A percentile compares a stretch with the other conserved stretches of the same genome.
Conservation (phyloP, 169 alveolate genomes). For the Ichthyophthirius multifiliis region DNA sequence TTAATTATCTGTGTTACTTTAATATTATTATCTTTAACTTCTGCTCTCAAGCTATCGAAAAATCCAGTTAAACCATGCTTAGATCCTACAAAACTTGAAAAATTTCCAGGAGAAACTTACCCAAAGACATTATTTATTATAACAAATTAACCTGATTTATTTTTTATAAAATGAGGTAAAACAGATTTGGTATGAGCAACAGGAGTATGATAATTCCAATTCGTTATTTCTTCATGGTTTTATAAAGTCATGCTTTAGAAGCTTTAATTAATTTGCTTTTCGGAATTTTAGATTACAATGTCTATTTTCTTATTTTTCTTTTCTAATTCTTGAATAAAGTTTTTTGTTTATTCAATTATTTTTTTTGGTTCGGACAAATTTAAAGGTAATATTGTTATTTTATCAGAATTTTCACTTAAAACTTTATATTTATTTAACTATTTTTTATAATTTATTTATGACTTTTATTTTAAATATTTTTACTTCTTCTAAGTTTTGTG, state of each 20-base stretch:
- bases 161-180: not conserved
- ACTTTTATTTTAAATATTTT: too few species aligned
- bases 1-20: too few species aligned
- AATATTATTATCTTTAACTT: too few species aligned
- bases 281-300: slow-evolving; percentile 11
- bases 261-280: not conserved
- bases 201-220: slow-evolving; percentile 9
- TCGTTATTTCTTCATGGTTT: not conserved
- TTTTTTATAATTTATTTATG: too few species aligned
- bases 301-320: slow-evolving; percentile 1
- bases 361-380: not conserved
- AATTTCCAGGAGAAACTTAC: not conserved
- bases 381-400: not conserved
- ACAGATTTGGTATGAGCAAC: slow-evolving; percentile 11
- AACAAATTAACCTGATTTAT: slow-evolving; percentile 13
- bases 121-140: not conserved
- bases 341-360: not conserved
- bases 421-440: not conserved
- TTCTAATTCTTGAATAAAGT: not conserved
- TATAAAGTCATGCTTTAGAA: not conserved
- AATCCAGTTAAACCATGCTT: slow-evolving; percentile 17
- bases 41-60: slow-evolving; percentile 9
- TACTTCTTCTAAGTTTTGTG: slow-evolving; percentile 14
- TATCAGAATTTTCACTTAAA: not conserved
- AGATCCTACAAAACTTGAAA: not conserved